Percentiles rank a stretch among this genome's conserved stretches.
These are phyloP conservation scores for Globisporangium alternatum DNA, from an alignment of 352 stramenopile genomes.

Conservation along the genomic window DNA sequence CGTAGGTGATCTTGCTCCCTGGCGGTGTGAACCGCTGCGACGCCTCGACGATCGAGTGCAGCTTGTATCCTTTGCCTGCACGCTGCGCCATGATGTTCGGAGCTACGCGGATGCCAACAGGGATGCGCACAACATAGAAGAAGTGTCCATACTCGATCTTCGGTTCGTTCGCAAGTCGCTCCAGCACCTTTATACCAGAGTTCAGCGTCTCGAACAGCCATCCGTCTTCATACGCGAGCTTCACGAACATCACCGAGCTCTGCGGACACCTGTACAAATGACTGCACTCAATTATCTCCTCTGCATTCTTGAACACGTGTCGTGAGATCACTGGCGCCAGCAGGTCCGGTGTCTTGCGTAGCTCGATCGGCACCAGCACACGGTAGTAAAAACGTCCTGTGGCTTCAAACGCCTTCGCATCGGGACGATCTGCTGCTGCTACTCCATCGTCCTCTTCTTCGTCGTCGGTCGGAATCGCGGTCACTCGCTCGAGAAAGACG, in stretches of 20 bases:
- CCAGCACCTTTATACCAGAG: conserved; percentile 75
- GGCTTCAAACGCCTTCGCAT: conserved; percentile 30
- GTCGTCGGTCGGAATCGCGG: background rate
- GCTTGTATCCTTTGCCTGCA: conserved; percentile 72
- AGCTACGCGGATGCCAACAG: conserved; percentile 75
- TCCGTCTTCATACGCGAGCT: conserved; percentile 79
- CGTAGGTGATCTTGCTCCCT: conserved; percentile 81
- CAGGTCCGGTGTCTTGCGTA: conserved; percentile 67
- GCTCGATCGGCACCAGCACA: conserved; percentile 74
- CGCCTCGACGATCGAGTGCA: conserved; percentile 82
- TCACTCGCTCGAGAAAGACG: conserved; percentile 17
- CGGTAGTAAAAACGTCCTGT: conserved; percentile 65
- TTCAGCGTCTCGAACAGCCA: conserved; percentile 83
- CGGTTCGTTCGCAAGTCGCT: conserved; percentile 57
- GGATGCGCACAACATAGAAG: conserved; percentile 83
- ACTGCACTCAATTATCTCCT: conserved; percentile 80
- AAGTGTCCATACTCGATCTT: conserved; percentile 74
- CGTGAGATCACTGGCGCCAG: conserved; percentile 63
- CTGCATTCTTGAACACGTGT: conserved; percentile 72
- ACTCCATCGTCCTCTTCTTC: conserved; percentile 13
- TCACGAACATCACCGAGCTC: conserved; percentile 73
- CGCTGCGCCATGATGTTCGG: conserved; percentile 84
- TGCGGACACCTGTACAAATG: conserved; percentile 67
- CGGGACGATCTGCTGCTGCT: conserved; percentile 3
- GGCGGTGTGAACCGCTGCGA: conserved; percentile 80